A percentile compares a stretch with the other conserved stretches of the same genome.
These are phyloP conservation scores for Pichia ethanolica DNA, from an alignment of 805 yeast species.

Conservation along the genomic window DNA sequence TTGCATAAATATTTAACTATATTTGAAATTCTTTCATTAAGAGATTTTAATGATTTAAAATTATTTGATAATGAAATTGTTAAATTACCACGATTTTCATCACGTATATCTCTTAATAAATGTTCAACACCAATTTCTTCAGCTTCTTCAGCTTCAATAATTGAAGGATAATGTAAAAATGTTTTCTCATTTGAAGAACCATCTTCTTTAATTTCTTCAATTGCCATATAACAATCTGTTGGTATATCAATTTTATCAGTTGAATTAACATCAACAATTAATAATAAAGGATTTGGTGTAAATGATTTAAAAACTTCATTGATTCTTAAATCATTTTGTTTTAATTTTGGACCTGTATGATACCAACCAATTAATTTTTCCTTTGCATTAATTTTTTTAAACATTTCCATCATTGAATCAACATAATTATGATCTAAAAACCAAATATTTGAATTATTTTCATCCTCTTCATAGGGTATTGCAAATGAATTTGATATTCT, in stretches of 20 bases:
- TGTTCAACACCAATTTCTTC: slow-evolving; percentile 99
- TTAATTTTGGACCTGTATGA: slow-evolving; percentile 93
- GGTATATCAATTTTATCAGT: slow-evolving; percentile 77
- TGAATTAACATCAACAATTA: slow-evolving; percentile 89
- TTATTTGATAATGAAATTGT: slow-evolving; percentile 85
- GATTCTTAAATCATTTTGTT: slow-evolving; percentile 81
- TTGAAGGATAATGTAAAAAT: slow-evolving; percentile 86
- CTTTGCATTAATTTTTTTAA: slow-evolving; percentile 93
- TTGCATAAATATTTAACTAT: slow-evolving; percentile 72
- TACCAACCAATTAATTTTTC: slow-evolving; percentile 98
- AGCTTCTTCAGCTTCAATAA: slow-evolving; percentile 96
- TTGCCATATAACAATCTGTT: slow-evolving; percentile 88
- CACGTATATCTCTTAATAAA: slow-evolving; percentile 85
- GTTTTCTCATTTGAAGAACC: slow-evolving; percentile 91
- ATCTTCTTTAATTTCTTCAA: slow-evolving; percentile 93
- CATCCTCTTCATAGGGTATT: slow-evolving; percentile 97
- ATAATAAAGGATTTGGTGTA: slow-evolving; percentile 69
- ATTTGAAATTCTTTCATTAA: slow-evolving; percentile 69
- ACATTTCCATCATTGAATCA: slow-evolving; percentile 96
- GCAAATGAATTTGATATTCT: slow-evolving; percentile 91
- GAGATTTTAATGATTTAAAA: slow-evolving; percentile 78
- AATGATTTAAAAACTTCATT: slow-evolving; percentile 85
- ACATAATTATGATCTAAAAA: slow-evolving; percentile 94
- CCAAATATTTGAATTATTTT: slow-evolving; percentile 87
- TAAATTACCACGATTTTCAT: slow-evolving; percentile 91